phyloP scores from a whole-genome alignment of 129 eudicot genomes.

The Flaveria sonorensis region DNA sequence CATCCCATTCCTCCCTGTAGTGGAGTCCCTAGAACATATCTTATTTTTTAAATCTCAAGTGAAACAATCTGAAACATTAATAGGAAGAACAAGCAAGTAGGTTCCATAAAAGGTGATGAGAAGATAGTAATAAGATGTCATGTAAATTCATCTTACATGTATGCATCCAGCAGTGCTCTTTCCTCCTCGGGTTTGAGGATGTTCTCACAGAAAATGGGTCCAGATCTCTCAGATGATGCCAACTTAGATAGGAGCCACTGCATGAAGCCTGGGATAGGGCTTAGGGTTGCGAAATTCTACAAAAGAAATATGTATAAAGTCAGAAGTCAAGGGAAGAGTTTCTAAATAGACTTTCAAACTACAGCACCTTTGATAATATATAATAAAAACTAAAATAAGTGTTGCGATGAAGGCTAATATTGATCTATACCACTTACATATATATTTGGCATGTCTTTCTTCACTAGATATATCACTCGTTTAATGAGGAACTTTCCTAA shows the following conservation, averaged over 20 bases:
- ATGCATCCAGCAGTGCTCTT: slow-evolving; percentile 52
- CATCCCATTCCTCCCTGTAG: slow-evolving; percentile 57
- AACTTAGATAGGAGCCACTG: slow-evolving; percentile 87
- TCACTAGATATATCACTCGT: slow-evolving; percentile 90
- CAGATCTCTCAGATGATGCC: slow-evolving; percentile 76
- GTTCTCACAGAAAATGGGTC: slow-evolving; percentile 65
- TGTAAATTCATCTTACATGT: slow-evolving; percentile 45
- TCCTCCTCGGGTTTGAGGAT: slow-evolving; percentile 76
- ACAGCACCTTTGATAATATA: background rate
- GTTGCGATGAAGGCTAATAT: slow-evolving; percentile 17
- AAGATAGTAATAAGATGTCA: background rate
- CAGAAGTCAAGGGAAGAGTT: slow-evolving; percentile 17
- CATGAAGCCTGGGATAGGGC: slow-evolving; percentile 96
- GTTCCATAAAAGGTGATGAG: slow-evolving; percentile 8
- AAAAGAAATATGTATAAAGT: slow-evolving; percentile 6
- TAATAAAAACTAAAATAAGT: background rate
- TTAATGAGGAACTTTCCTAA: slow-evolving; percentile 92
- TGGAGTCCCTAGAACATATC: slow-evolving; percentile 47
- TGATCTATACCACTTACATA: slow-evolving; percentile 50
- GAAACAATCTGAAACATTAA: background rate
- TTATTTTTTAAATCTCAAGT: slow-evolving; percentile 7
- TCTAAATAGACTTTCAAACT: background rate
- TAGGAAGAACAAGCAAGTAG: background rate
- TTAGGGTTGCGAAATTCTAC: slow-evolving; percentile 93
- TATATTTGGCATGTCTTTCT: slow-evolving; percentile 82